Evolutionary conservation across 1,284 basidiomycete genomes (phyloP).

Genomic region (Trametes sp.): DNA sequence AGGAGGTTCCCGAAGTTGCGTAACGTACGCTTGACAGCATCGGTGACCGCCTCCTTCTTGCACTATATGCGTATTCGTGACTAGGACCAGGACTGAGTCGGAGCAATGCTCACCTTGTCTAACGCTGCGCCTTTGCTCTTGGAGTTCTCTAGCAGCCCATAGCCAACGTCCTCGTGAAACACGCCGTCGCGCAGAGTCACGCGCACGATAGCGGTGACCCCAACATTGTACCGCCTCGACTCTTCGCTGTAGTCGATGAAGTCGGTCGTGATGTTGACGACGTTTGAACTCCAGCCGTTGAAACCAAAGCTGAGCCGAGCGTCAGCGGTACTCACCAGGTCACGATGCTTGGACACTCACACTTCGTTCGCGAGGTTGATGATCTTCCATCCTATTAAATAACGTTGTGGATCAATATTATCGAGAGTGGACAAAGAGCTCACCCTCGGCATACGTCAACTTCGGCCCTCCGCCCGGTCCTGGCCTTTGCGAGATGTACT

Average conservation of each 20-base stretch:
- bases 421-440: too few species aligned
- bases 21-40: conserved; percentile 90
- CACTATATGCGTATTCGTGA: conserved; percentile 60
- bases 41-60: conserved; percentile 98
- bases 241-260: conserved; percentile 78
- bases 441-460: conserved; percentile 90
- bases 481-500: conserved; percentile 89
- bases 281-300: conserved; percentile 94
- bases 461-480: conserved; percentile 89
- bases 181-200: conserved; percentile 91
- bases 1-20: conserved; percentile 94
- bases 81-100: not conserved
- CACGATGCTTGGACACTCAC: conserved; percentile 42
- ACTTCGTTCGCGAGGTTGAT: conserved; percentile 98
- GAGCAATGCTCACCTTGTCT: conserved; percentile 81
- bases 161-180: conserved; percentile 94
- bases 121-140: conserved; percentile 87
- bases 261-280: conserved; percentile 82
- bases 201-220: conserved; percentile 86
- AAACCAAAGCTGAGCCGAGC: conserved; percentile 71
- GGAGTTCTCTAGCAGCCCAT: conserved; percentile 86
- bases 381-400: conserved; percentile 79
- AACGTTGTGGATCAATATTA: too few species aligned
- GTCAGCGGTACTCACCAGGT: not conserved
- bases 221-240: conserved; percentile 72